Percentiles rank a stretch among this genome's conserved stretches.
Conservation (phyloP, 768 basidiomycete genomes). For the Suillus lakei region DNA sequence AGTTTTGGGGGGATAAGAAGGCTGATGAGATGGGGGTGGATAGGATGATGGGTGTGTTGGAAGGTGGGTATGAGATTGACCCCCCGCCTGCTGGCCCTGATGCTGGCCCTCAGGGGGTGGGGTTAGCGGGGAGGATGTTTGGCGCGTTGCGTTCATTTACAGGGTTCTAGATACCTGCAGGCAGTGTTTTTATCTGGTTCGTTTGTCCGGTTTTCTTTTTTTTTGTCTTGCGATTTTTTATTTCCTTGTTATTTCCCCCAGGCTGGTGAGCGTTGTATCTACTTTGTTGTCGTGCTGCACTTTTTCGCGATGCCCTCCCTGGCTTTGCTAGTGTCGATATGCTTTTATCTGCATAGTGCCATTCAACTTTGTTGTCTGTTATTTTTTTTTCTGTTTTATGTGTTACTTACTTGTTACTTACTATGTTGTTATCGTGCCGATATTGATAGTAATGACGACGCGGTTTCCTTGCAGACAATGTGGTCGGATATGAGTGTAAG, state of each 20-base stretch:
- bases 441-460: neutral
- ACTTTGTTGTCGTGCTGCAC: neutral
- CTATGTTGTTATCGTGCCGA: neutral
- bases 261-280: neutral
- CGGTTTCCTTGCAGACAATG: neutral
- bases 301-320: neutral
- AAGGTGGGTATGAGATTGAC: slow-evolving; percentile 1
- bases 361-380: neutral
- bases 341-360: neutral
- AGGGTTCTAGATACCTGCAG: neutral
- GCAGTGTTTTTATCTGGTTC: neutral
- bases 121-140: neutral
- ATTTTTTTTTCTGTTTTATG: neutral
- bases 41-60: slow-evolving; percentile 1
- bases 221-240: neutral
- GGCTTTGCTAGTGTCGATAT: neutral
- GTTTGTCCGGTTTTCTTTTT: neutral
- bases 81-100: neutral
- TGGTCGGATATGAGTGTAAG: neutral
- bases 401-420: neutral
- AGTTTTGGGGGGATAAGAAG: slow-evolving; percentile 4
- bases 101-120: neutral
- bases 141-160: slow-evolving; percentile 3
- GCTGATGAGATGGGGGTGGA: neutral
- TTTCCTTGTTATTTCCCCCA: neutral